These are phyloP conservation scores for Lotus japonicus DNA, from an alignment of 306 rosid species.

Conservation along the genomic window DNA sequence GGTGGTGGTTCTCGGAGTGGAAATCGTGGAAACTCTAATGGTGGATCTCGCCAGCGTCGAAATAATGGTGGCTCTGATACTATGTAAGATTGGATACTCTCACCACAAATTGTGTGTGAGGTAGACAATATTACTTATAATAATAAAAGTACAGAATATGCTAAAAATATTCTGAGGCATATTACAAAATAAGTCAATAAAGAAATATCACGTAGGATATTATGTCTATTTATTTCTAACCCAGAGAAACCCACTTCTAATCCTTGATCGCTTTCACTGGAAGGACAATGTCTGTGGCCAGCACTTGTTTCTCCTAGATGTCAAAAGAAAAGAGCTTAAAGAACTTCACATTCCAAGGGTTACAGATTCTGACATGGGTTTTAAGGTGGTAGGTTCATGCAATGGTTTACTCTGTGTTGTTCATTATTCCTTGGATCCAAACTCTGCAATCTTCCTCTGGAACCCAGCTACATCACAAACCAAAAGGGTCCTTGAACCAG, in stretches of 20 bases:
- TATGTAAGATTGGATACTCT: no score
- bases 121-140: no score
- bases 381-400: constrained; percentile 28
- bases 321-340: not conserved
- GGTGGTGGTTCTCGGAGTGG: no score
- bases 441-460: constrained; percentile 22
- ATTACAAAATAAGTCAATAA: no score
- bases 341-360: constrained; percentile 17
- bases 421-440: constrained; percentile 17
- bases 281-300: not conserved
- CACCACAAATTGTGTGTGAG: no score
- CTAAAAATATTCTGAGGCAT: no score
- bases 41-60: no score
- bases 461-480: constrained; percentile 23
- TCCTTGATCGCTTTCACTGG: constrained; percentile 19
- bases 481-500: not conserved
- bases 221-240: no score
- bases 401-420: constrained; percentile 20
- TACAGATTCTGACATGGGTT: constrained; percentile 24
- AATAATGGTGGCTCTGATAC: no score
- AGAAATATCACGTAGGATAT: no score
- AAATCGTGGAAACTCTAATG: no score
- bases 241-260: constrained; percentile 4
- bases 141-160: no score
- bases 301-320: constrained; percentile 8